These are phyloP conservation scores for Myxozyma neotropica DNA, from an alignment of 805 yeast genomes.

Conservation along the genomic window DNA sequence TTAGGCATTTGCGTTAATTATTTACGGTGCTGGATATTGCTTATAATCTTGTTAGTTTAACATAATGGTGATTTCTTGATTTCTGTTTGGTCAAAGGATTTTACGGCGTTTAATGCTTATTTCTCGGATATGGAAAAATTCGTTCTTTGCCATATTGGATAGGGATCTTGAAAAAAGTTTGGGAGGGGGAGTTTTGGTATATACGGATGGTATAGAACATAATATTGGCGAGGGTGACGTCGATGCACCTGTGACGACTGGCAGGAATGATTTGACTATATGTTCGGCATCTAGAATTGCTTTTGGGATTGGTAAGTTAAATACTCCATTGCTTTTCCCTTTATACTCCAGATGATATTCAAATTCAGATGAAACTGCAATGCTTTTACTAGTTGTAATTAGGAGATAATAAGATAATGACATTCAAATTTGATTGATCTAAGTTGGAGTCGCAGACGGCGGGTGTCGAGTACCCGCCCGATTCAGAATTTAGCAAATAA, in stretches of 20 bases:
- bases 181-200: neutral
- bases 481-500: neutral
- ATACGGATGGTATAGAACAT: neutral
- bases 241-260: no score
- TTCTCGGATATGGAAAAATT: neutral
- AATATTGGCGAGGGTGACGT: neutral
- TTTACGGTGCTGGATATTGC: no score
- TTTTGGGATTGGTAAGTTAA: no score
- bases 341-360: no score
- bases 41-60: neutral
- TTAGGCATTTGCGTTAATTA: no score
- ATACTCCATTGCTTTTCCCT: no score
- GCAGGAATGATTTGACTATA: no score
- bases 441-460: neutral
- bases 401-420: no score
- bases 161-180: neutral
- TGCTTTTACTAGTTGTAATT: no score
- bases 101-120: neutral
- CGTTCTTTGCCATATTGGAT: neutral
- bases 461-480: neutral
- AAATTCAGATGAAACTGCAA: no score
- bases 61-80: neutral
- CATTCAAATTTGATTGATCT: no score
- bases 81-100: neutral
- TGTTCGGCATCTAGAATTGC: no score